Base-by-base conservation (phyloP, 1,284 basidiomycete genomes). In the Xerocomus nothofagi region DNA sequence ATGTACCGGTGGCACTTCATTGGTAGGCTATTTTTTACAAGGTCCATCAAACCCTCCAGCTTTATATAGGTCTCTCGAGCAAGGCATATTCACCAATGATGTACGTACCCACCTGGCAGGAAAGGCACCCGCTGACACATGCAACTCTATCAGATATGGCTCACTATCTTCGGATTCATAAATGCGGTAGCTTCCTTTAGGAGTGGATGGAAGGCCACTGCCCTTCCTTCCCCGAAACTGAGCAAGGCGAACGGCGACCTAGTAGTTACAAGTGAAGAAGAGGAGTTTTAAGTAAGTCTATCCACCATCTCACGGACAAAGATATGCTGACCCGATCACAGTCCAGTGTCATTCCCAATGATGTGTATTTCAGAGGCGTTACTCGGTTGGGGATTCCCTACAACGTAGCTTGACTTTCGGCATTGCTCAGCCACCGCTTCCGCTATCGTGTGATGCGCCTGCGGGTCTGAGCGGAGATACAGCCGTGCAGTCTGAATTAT, bases 1-100 rank as follows among this genome's bases (percentile, higher is more conserved):
- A 92, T 65, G 69, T 93, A 33, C 92, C 91, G 4, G 68, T 91
- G 48, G 89, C 91, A 4, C 67, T 92, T 43, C 92, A 94, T 65
- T 93, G 90, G 91, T 90, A 56, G 53, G 79, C 71, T 31, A 17
- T n/a, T 32, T 44, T 47, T 41, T 41, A 8, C 45, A 39, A 24
- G n/a, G 14, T 27, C 15, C 17, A 29, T 49, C 27, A 27, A 26
- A 23, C 14, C 51, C 45, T 56, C 18, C 36, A 31, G 14, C 33
- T 48, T 52, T 38, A 29, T 41, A 20, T 49, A 90, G 87, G 84
- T 90, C 88, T 4, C 59, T 84, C 43, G 75, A 85, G 59, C 74
- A 75, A 34, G 86, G 85, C 14, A 60, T 88, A 1, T 82, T 89
- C 59, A 74, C 75, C 48, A 81, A 84, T 59, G 79, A 85, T 42